Conservation (phyloP, 2,329 filamentous ascomycete genomes). For the Immersiporthe knoxdaviesiana region DNA sequence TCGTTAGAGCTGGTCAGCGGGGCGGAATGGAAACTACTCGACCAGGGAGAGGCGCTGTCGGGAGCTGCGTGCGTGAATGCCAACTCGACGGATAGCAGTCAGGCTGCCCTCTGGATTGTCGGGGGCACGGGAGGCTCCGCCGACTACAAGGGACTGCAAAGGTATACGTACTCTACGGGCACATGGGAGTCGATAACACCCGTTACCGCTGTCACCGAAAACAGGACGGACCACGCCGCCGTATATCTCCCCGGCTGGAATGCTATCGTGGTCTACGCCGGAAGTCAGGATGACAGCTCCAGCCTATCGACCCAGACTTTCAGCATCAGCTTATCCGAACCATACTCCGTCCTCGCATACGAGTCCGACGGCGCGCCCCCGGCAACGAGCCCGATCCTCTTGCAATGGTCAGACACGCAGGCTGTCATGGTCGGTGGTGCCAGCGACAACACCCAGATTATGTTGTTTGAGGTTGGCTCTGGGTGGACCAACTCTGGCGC, state of each 20-base stretch:
- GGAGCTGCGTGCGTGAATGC: constrained; percentile 79
- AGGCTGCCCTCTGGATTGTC: constrained; percentile 76
- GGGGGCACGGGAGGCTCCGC: constrained; percentile 66
- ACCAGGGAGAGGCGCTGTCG: constrained; percentile 69
- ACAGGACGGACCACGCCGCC: constrained; percentile 75
- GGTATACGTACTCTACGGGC: constrained; percentile 57
- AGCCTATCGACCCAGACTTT: constrained; percentile 74
- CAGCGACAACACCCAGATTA: constrained; percentile 67
- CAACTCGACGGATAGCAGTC: constrained; percentile 58
- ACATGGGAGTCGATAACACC: constrained; percentile 55
- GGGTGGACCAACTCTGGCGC: constrained; percentile 72
- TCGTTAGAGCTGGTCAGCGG: constrained; percentile 70
- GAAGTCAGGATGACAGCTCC: constrained; percentile 63
- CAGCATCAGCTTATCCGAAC: constrained; percentile 66
- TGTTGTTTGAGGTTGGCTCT: constrained; percentile 66
- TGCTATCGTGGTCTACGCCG: constrained; percentile 80
- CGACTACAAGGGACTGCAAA: constrained; percentile 76
- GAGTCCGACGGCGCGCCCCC: constrained; percentile 61
- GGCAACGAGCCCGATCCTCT: constrained; percentile 69
- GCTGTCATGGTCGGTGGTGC: constrained; percentile 77
- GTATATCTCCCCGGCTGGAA: constrained; percentile 72
- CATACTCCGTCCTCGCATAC: constrained; percentile 65
- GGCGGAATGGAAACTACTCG: constrained; percentile 70
- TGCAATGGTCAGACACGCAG: constrained; percentile 72
- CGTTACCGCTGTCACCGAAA: constrained; percentile 59